A percentile compares a stretch with the other conserved stretches of the same genome.
Evolutionary conservation across 2,329 filamentous ascomycete genomes (phyloP).

Genomic region (Aspergillus udagawae): DNA sequence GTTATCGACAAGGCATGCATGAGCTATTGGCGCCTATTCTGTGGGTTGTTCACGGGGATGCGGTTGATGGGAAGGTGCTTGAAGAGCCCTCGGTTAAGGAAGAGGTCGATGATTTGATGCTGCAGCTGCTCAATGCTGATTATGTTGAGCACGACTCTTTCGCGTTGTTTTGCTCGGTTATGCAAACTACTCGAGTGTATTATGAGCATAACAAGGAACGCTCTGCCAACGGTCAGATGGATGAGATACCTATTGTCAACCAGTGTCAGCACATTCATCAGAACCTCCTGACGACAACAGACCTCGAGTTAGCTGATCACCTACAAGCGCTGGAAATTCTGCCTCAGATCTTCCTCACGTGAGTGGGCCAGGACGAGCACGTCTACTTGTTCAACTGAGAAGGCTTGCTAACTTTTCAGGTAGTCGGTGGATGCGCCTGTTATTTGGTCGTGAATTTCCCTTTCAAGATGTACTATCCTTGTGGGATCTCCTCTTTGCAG

Average conservation of each 20-base stretch:
- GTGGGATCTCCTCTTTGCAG: constrained; percentile 88
- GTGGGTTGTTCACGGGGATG: constrained; percentile 78
- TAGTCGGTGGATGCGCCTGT: constrained; percentile 78
- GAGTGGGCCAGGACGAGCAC: constrained; percentile 26
- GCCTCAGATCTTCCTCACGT: constrained; percentile 97
- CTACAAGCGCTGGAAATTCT: constrained; percentile 79
- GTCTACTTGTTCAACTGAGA: background rate
- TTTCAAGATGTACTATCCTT: constrained; percentile 78
- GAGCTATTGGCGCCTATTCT: constrained; percentile 87
- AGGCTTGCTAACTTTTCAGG: constrained; percentile 10
- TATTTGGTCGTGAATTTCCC: constrained; percentile 90
- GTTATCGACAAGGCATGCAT: constrained; percentile 98
- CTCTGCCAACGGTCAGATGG: constrained; percentile 41
- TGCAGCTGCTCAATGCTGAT: constrained; percentile 63
- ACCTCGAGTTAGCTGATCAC: constrained; percentile 78
- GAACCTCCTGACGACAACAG: constrained; percentile 69
- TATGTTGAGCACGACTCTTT: constrained; percentile 92
- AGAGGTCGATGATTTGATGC: constrained; percentile 51
- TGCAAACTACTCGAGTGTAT: constrained; percentile 81
- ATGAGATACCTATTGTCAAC: constrained; percentile 70
- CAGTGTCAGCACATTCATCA: constrained; percentile 86
- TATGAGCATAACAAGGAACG: constrained; percentile 65
- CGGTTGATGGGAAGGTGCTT: constrained; percentile 53
- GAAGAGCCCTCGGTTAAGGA: constrained; percentile 29
- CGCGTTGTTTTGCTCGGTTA: constrained; percentile 76